A percentile compares a stretch with the other conserved stretches of the same genome.
phyloP scores from a whole-genome alignment of 495 filamentous ascomycete genomes.

The Articulospora tetracladia region DNA sequence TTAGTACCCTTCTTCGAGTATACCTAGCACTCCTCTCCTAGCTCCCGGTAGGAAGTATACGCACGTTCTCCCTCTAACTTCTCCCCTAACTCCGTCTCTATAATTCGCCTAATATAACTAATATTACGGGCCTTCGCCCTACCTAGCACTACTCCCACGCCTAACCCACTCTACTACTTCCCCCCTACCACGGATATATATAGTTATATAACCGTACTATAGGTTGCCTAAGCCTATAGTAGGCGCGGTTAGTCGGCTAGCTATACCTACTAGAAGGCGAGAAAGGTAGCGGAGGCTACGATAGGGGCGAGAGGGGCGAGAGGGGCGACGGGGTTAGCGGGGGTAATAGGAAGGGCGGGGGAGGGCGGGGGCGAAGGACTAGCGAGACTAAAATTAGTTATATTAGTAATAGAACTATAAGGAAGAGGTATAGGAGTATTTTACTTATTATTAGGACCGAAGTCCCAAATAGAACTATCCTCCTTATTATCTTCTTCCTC shows the following conservation, averaged over 20 bases:
- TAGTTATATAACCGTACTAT: background rate
- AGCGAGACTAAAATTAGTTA: no score
- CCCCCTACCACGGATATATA: background rate
- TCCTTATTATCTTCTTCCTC: no score
- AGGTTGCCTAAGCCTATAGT: no score
- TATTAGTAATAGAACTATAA: no score
- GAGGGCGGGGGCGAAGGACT: no score
- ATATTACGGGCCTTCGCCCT: background rate
- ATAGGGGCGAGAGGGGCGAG: background rate
- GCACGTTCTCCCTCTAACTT: background rate
- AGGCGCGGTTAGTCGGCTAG: background rate
- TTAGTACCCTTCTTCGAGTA: background rate
- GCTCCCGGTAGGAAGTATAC: background rate
- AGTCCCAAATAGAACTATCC: no score
- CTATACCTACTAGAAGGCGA: background rate
- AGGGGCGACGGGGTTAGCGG: background rate
- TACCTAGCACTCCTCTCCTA: background rate
- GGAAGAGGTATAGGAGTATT: no score
- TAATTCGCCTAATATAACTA: background rate
- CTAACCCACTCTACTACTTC: background rate
- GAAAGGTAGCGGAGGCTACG: background rate
- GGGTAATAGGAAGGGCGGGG: background rate
- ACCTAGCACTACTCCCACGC: background rate
- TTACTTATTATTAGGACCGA: no score
- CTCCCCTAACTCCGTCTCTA: slow-evolving; percentile 1